Evolutionary conservation across 2,329 filamentous ascomycete species (phyloP).

Genomic region (Gnomoniopsis sp.): DNA sequence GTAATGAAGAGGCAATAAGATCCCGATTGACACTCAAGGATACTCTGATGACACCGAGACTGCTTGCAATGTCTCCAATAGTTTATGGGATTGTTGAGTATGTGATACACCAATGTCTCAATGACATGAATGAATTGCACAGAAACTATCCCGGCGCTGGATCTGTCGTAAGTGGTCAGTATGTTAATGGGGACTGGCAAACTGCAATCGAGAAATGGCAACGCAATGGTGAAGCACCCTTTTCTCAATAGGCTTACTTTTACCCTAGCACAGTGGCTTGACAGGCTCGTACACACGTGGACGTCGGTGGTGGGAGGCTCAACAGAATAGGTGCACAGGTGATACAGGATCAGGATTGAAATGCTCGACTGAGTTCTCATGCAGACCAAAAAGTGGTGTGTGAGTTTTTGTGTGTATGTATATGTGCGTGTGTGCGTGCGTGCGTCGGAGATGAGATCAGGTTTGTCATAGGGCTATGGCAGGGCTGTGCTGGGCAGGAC

Average conservation of each 20-base stretch:
- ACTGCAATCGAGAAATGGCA: conserved; percentile 6
- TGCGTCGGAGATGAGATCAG: background rate
- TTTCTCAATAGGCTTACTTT: conserved; percentile 14
- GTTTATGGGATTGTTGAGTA: background rate
- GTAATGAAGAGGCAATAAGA: conserved; percentile 7
- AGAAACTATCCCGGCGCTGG: background rate
- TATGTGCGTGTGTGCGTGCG: background rate
- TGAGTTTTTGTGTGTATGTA: background rate
- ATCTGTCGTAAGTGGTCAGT: background rate
- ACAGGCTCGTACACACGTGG: conserved; percentile 19
- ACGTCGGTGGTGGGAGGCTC: conserved; percentile 18
- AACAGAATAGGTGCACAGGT: conserved; percentile 18
- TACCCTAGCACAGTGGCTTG: conserved; percentile 21
- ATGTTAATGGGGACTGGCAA: conserved; percentile 5
- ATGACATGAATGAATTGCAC: background rate
- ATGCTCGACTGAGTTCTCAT: conserved; percentile 5
- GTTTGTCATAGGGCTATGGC: background rate
- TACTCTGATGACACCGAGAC: background rate
- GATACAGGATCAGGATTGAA: conserved; percentile 16
- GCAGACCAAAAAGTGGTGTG: conserved; percentile 4
- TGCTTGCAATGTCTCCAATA: background rate
- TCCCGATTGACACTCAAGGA: background rate
- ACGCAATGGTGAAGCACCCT: conserved; percentile 14
- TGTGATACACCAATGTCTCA: background rate
- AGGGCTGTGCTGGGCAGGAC: background rate